Evolutionary conservation across 2,329 filamentous ascomycete species (phyloP).

Genomic region (Colletotrichum zoysiae): DNA sequence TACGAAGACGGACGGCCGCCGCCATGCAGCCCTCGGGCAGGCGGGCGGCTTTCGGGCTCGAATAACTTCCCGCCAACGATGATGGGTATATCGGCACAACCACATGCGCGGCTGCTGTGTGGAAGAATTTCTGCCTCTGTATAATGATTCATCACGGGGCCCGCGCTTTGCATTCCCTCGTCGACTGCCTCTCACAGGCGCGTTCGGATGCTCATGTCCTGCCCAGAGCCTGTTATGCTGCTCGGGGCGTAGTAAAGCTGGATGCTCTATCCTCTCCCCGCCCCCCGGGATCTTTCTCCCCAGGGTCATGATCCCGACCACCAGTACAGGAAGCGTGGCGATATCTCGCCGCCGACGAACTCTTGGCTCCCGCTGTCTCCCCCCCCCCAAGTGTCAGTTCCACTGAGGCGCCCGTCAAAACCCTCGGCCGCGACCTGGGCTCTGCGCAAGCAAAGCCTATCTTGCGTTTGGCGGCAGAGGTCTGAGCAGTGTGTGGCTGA

Average conservation of each 20-base stretch:
- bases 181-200: not conserved
- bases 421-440: slow-evolving; percentile 37
- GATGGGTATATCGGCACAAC: slow-evolving; percentile 30
- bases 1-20: slow-evolving; percentile 1
- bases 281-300: not conserved
- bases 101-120: slow-evolving; percentile 4
- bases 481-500: slow-evolving; percentile 39
- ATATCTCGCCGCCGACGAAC: not conserved
- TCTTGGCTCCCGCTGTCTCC: not conserved
- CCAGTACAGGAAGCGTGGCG: slow-evolving; percentile 10
- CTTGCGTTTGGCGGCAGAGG: slow-evolving; percentile 38
- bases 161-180: not conserved
- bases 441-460: slow-evolving; percentile 40
- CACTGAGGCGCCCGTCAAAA: slow-evolving; percentile 12
- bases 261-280: not conserved
- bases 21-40: slow-evolving; percentile 37
- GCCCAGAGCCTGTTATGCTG: not conserved
- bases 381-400: not conserved
- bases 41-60: slow-evolving; percentile 21
- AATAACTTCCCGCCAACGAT: slow-evolving; percentile 14
- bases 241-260: not conserved
- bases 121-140: not conserved
- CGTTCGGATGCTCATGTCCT: not conserved
- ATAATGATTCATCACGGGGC: slow-evolving; percentile 22
- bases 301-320: not conserved